Percentiles rank a stretch among this genome's conserved stretches.
Conservation (phyloP, 768 basidiomycete species). For the Suillus decipiens region DNA sequence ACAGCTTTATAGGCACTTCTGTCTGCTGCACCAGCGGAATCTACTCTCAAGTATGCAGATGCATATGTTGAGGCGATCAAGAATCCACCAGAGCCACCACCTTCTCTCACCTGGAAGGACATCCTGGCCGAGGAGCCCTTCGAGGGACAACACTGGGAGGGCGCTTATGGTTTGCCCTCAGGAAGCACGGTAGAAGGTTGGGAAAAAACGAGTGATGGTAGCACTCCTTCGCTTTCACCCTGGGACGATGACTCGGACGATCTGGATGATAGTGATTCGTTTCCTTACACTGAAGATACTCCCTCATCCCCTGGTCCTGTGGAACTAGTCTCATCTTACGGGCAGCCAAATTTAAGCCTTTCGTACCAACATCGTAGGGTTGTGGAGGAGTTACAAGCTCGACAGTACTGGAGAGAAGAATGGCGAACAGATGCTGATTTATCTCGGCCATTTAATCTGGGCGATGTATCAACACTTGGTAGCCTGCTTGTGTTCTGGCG, state of each 20-base stretch:
- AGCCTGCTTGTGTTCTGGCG: slow-evolving; percentile 13
- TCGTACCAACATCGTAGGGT: slow-evolving; percentile 47
- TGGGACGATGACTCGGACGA: slow-evolving; percentile 56
- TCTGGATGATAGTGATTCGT: slow-evolving; percentile 22
- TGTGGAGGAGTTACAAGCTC: slow-evolving; percentile 61
- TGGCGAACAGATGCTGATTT: slow-evolving; percentile 55
- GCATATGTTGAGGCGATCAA: slow-evolving; percentile 47
- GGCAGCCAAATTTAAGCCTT: slow-evolving; percentile 25
- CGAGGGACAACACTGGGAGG: slow-evolving; percentile 86
- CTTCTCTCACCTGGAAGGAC: slow-evolving; percentile 69
- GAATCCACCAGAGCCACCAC: slow-evolving; percentile 43
- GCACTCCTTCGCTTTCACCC: slow-evolving; percentile 69
- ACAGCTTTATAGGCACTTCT: slow-evolving; percentile 50
- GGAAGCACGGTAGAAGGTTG: slow-evolving; percentile 47
- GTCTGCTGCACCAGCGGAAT: slow-evolving; percentile 50
- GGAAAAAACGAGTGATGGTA: slow-evolving; percentile 53
- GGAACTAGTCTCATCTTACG: slow-evolving; percentile 20
- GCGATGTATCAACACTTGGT: slow-evolving; percentile 77
- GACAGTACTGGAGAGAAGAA: slow-evolving; percentile 75
- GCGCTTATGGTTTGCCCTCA: slow-evolving; percentile 57
- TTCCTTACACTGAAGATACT: slow-evolving; percentile 4
- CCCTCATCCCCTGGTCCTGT: slow-evolving; percentile 8
- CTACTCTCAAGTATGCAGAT: slow-evolving; percentile 56
- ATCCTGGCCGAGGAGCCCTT: slow-evolving; percentile 83
- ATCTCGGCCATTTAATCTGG: slow-evolving; percentile 55